Percentiles rank a stretch among this genome's conserved stretches.
Conservation (phyloP, 2,329 filamentous ascomycete species). For the Fusarium sp. region DNA sequence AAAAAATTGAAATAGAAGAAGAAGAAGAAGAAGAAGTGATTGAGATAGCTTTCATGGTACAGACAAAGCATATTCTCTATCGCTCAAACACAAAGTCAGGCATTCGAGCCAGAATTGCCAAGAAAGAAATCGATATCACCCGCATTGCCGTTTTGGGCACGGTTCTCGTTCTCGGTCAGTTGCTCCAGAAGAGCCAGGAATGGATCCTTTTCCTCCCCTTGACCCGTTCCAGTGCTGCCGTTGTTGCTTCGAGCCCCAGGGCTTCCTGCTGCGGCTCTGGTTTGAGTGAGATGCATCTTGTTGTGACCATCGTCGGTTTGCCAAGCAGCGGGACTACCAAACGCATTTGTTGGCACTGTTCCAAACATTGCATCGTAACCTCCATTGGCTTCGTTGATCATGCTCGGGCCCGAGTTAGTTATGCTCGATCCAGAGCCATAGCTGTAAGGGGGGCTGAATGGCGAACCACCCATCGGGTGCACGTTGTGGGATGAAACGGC, state of each 20-base stretch:
- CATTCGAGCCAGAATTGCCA: conserved; percentile 40
- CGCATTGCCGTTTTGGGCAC: conserved; percentile 68
- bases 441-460: conserved; percentile 58
- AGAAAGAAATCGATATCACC: conserved; percentile 85
- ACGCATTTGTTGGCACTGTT: conserved; percentile 63
- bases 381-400: conserved; percentile 50
- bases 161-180: conserved; percentile 81
- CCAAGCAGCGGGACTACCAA: conserved; percentile 64
- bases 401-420: conserved; percentile 44
- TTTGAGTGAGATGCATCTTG: conserved; percentile 37
- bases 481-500: conserved; percentile 44
- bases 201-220: conserved; percentile 78
- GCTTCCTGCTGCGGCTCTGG: conserved; percentile 46
- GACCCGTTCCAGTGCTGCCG: conserved; percentile 60
- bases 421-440: conserved; percentile 50
- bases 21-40: background rate
- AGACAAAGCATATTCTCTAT: background rate
- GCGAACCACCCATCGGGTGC: conserved; percentile 46
- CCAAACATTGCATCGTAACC: conserved; percentile 71
- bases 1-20: background rate
- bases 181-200: conserved; percentile 84
- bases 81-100: conserved; percentile 8
- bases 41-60: background rate
- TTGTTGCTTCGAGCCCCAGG: conserved; percentile 63
- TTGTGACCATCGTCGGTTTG: conserved; percentile 54